Percentiles rank a stretch among this genome's conserved stretches.
phyloP scores from a whole-genome alignment of 805 yeast species.

The Lipomyces oligophaga region DNA sequence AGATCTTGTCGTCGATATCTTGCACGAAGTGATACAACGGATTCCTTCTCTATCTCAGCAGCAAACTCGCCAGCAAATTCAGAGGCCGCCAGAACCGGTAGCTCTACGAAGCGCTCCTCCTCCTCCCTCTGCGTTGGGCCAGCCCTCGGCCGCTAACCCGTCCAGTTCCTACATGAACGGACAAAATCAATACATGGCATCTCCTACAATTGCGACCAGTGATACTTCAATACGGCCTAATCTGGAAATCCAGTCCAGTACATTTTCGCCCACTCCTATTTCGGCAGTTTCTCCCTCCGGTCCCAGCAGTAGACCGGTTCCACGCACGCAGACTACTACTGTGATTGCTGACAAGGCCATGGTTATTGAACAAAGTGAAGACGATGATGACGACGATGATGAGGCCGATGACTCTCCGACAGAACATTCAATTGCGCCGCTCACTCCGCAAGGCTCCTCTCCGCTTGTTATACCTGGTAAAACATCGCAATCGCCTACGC shows the following conservation, averaged over 20 bases:
- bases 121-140: not conserved
- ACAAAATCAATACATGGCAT: no score
- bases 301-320: conserved; percentile 16
- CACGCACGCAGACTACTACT: conserved; percentile 33
- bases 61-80: not conserved
- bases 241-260: no score
- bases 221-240: no score
- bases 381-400: conserved; percentile 52
- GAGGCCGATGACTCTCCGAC: conserved; percentile 9
- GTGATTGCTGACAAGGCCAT: conserved; percentile 83
- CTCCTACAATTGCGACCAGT: no score
- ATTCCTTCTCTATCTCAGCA: conserved; percentile 38
- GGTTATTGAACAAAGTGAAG: conserved; percentile 85
- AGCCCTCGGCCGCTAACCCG: not conserved
- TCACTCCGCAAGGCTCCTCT: conserved; percentile 5
- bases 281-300: no score
- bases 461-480: conserved; percentile 2
- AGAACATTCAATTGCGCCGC: not conserved
- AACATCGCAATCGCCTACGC: conserved; percentile 4
- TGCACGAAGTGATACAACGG: conserved; percentile 80
- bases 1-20: conserved; percentile 85
- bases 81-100: not conserved
- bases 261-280: no score
- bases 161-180: not conserved
- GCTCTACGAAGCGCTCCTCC: not conserved